Conservation (phyloP, 345 rosid species). For the Bruguiera gymnorhiza region DNA sequence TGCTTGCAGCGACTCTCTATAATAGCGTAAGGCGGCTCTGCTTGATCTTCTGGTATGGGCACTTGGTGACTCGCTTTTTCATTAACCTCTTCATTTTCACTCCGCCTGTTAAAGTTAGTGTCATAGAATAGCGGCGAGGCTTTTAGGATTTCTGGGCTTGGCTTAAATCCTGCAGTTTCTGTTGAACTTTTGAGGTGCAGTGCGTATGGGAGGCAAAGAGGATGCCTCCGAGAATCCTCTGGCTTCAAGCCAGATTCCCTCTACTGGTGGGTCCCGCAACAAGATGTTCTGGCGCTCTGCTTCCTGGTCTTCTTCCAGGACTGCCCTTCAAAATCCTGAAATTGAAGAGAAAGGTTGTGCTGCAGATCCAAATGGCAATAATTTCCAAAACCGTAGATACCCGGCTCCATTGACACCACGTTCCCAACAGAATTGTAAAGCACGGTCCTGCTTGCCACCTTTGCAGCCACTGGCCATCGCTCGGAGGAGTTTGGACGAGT, state of each 20-base stretch:
- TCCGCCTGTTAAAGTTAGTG: conserved; percentile 15
- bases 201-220: conserved; percentile 88
- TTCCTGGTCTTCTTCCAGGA: conserved; percentile 95
- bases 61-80: conserved; percentile 19
- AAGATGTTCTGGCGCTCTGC: conserved; percentile 90
- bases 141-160: conserved; percentile 26
- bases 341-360: conserved; percentile 43
- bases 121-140: conserved; percentile 10
- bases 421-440: conserved; percentile 81
- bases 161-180: conserved; percentile 9
- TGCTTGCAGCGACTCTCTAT: conserved; percentile 28
- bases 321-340: conserved; percentile 53
- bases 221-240: conserved; percentile 54
- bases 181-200: conserved; percentile 22
- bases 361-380: conserved; percentile 40
- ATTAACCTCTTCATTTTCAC: conserved; percentile 7
- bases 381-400: conserved; percentile 50
- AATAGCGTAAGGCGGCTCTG: background rate
- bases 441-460: conserved; percentile 90
- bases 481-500: conserved; percentile 90
- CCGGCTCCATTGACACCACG: conserved; percentile 85
- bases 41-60: conserved; percentile 45
- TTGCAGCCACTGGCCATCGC: conserved; percentile 89
- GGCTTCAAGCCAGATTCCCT: conserved; percentile 47
- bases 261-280: conserved; percentile 45